phyloP scores from a whole-genome alignment of 208 protist genomes.

The Tritrichomonas musculus region DNA sequence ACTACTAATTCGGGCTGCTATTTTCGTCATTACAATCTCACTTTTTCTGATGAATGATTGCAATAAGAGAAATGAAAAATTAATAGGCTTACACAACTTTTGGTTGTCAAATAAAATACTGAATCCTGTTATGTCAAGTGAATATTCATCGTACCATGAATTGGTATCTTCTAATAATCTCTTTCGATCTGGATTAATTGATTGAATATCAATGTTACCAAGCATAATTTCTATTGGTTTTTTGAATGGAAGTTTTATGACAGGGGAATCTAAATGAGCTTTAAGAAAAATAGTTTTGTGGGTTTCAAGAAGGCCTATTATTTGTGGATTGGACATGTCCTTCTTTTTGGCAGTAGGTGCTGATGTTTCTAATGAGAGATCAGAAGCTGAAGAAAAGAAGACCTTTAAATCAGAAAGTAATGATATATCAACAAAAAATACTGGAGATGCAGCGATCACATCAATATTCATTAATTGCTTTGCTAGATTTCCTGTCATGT shows the following conservation, averaged over 20 bases:
- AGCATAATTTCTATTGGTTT: not conserved
- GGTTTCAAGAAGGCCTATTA: not conserved
- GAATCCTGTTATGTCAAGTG: not conserved
- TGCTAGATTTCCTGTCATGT: not conserved
- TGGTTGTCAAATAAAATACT: not conserved
- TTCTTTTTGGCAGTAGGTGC: not conserved
- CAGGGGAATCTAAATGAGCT: not conserved
- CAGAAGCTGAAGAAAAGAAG: not conserved
- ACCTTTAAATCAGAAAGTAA: not conserved
- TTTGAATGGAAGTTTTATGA: not conserved
- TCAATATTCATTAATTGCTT: not conserved
- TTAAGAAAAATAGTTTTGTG: not conserved
- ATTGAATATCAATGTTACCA: not conserved
- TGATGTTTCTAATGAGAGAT: not conserved
- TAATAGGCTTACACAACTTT: not conserved
- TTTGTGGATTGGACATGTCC: not conserved
- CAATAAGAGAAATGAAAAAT: not conserved
- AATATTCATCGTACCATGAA: not conserved
- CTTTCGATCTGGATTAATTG: not conserved
- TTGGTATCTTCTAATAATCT: not conserved
- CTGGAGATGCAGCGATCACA: not conserved
- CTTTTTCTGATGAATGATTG: not conserved
- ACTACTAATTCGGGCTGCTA: not conserved
- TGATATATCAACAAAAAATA: not conserved
- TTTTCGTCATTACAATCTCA: not conserved